Conservation (phyloP, 306 rosid genomes). For the Amphicarpaea edgeworthii region DNA sequence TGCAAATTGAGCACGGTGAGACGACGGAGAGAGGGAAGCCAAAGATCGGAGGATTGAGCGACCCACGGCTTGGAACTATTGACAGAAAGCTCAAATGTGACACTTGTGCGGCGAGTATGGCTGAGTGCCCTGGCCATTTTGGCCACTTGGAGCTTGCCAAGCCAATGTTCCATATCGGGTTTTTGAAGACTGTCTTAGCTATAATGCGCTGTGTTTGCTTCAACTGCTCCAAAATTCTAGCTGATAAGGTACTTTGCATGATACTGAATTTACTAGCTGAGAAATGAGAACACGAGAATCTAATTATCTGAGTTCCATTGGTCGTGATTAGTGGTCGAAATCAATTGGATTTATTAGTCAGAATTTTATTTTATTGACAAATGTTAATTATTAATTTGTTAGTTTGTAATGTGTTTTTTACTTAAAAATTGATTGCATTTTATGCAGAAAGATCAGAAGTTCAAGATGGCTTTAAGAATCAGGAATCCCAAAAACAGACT, state of each 20-base stretch:
- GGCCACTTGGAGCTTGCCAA: constrained; percentile 97
- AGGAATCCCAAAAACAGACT: constrained; percentile 84
- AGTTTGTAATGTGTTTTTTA: neutral
- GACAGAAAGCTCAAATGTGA: constrained; percentile 93
- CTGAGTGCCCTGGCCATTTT: constrained; percentile 97
- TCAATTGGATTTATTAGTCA: too few species aligned
- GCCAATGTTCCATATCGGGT: constrained; percentile 97
- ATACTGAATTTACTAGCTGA: neutral
- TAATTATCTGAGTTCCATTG: neutral
- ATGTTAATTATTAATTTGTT: too few species aligned
- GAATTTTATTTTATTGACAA: too few species aligned
- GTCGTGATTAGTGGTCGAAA: neutral
- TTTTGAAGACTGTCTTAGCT: constrained; percentile 77
- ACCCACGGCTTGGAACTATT: constrained; percentile 91
- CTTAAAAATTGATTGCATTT: constrained; percentile 31
- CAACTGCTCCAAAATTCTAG: constrained; percentile 89
- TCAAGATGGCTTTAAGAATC: constrained; percentile 87
- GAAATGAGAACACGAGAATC: neutral
- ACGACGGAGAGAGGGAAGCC: constrained; percentile 93
- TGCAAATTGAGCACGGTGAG: constrained; percentile 91
- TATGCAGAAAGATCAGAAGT: constrained; percentile 83
- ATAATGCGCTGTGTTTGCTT: constrained; percentile 95
- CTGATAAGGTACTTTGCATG: constrained; percentile 73
- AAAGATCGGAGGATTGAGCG: constrained; percentile 85
- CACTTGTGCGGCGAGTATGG: constrained; percentile 92